Evolutionary conservation across 805 yeast genomes (phyloP).

Genomic region (Saccharomycodes ludwigii): DNA sequence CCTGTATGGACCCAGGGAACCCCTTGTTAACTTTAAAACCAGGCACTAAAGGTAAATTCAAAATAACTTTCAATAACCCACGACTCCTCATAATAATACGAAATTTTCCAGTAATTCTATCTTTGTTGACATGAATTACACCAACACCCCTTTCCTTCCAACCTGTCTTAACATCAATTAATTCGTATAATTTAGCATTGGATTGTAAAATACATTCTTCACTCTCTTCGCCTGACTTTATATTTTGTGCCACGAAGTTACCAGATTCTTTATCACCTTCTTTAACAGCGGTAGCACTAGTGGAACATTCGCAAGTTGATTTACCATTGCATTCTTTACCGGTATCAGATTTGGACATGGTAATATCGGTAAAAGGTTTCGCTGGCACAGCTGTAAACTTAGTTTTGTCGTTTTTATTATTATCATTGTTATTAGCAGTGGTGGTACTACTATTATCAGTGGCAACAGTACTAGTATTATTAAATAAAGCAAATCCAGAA

Average conservation of each 20-base stretch:
- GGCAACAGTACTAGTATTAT: no score
- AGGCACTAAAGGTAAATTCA: constrained; percentile 57
- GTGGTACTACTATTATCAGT: constrained; percentile 6
- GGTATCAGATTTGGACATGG: constrained; percentile 7
- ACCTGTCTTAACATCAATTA: constrained; percentile 54
- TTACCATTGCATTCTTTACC: constrained; percentile 4
- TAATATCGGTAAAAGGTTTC: no score
- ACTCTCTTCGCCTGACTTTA: constrained; percentile 83
- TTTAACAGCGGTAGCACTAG: constrained; percentile 13
- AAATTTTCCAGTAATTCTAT: constrained; percentile 28
- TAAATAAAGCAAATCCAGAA: constrained; percentile 20
- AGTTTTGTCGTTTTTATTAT: constrained; percentile 8
- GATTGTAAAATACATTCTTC: constrained; percentile 59
- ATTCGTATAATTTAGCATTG: constrained; percentile 70
- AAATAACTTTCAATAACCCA: constrained; percentile 68
- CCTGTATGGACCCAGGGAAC: constrained; percentile 70
- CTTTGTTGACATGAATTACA: constrained; percentile 60
- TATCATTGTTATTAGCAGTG: constrained; percentile 2
- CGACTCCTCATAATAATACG: constrained; percentile 87
- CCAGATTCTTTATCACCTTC: constrained; percentile 13
- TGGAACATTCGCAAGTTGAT: constrained; percentile 6
- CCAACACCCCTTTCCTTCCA: constrained; percentile 98
- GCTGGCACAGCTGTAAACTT: no score
- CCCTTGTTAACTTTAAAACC: constrained; percentile 63
- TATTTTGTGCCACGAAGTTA: constrained; percentile 31